A percentile compares a stretch with the other conserved stretches of the same genome.
These are phyloP conservation scores for Yamadazyma tumulicola DNA, from an alignment of 805 yeast genomes.

Conservation along the genomic window DNA sequence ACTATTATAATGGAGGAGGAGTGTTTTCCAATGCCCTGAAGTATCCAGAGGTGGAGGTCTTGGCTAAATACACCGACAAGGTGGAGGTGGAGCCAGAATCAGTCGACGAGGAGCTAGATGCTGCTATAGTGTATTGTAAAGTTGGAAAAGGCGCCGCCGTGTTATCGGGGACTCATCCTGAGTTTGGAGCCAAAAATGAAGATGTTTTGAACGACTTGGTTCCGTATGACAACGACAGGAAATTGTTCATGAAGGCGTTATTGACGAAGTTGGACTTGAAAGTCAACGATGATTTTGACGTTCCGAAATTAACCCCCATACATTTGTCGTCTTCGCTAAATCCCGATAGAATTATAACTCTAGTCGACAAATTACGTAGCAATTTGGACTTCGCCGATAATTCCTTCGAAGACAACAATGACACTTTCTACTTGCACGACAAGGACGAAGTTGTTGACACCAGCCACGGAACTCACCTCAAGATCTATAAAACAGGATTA, in stretches of 20 bases:
- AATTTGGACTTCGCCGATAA: constrained; percentile 32
- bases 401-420: constrained; percentile 50
- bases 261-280: constrained; percentile 61
- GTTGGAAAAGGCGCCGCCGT: constrained; percentile 76
- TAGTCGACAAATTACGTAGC: constrained; percentile 33
- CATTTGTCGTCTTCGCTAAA: constrained; percentile 44
- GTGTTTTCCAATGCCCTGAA: constrained; percentile 73
- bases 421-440: constrained; percentile 50
- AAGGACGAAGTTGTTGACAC: constrained; percentile 21
- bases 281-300: constrained; percentile 53
- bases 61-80: constrained; percentile 63
- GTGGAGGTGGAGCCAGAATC: constrained; percentile 44
- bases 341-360: constrained; percentile 24
- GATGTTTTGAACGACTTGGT: constrained; percentile 33
- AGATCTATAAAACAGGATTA: constrained; percentile 34
- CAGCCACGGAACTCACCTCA: constrained; percentile 46
- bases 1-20: constrained; percentile 88
- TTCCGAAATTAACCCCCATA: constrained; percentile 70
- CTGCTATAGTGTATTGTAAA: constrained; percentile 69
- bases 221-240: constrained; percentile 45
- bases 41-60: constrained; percentile 58
- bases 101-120: constrained; percentile 31
- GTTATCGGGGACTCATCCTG: constrained; percentile 87
- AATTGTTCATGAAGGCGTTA: constrained; percentile 53
- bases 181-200: constrained; percentile 47